Conservation (phyloP, 495 filamentous ascomycete species). For the Tuber microsphaerosporum region DNA sequence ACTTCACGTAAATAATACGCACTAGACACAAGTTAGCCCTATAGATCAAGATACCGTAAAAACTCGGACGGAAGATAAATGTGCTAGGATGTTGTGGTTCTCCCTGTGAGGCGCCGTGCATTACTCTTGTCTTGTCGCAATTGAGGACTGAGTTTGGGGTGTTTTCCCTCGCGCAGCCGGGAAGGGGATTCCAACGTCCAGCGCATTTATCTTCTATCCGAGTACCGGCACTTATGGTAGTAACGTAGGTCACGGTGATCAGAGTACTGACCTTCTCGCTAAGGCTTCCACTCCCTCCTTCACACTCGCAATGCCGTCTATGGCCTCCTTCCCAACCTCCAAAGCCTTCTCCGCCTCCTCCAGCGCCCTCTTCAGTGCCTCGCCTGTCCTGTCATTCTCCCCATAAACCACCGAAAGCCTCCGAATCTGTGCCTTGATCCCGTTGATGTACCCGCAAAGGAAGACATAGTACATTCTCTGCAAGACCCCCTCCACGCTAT, state of each 20-base stretch:
- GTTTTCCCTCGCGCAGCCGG: background rate
- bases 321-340: background rate
- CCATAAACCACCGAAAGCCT: background rate
- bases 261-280: background rate
- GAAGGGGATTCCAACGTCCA: background rate
- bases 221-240: background rate
- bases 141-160: background rate
- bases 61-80: background rate
- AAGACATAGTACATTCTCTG: constrained; percentile 1
- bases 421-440: background rate
- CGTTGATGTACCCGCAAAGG: background rate
- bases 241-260: background rate
- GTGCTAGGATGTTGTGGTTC: background rate
- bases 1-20: background rate
- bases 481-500: background rate
- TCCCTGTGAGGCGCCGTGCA: background rate
- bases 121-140: background rate
- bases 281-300: background rate
- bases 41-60: background rate
- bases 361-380: background rate
- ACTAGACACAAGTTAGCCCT: background rate
- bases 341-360: background rate
- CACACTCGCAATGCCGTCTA: background rate
- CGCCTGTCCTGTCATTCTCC: background rate
- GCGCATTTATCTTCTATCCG: background rate